Conservation (phyloP, 2,329 filamentous ascomycete genomes). For the Xylariaceae sp. region DNA sequence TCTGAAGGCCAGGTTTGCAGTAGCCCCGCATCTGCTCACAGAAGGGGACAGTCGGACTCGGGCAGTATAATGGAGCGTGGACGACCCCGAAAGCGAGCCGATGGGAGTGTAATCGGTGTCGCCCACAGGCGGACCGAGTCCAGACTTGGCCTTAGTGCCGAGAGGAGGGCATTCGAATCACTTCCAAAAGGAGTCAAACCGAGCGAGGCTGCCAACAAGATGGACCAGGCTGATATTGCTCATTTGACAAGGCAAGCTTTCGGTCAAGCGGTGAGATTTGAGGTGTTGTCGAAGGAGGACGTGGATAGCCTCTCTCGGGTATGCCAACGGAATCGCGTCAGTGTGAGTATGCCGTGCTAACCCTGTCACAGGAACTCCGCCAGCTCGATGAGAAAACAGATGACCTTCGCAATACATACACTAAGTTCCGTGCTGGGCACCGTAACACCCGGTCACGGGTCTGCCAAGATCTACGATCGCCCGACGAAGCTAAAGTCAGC, state of each 20-base stretch:
- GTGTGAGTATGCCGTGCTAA: conserved; percentile 1
- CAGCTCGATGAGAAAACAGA: conserved; percentile 73
- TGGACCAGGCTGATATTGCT: conserved; percentile 45
- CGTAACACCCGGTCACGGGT: conserved; percentile 72
- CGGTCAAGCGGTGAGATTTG: conserved; percentile 57
- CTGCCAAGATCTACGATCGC: conserved; percentile 69
- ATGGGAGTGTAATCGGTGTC: conserved; percentile 34
- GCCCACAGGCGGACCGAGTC: conserved; percentile 36
- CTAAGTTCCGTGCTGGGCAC: conserved; percentile 66
- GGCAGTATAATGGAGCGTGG: conserved; percentile 57
- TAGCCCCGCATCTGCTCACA: conserved; percentile 34
- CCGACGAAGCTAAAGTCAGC: conserved; percentile 65
- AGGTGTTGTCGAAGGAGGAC: conserved; percentile 57
- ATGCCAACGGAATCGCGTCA: conserved; percentile 19
- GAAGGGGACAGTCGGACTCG: conserved; percentile 51
- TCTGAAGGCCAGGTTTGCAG: conserved; percentile 21
- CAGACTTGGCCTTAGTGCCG: conserved; percentile 44
- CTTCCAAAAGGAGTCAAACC: conserved; percentile 55
- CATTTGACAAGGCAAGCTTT: conserved; percentile 55
- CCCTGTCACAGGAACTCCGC: conserved; percentile 55
- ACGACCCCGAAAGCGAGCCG: conserved; percentile 50
- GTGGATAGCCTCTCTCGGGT: conserved; percentile 62
- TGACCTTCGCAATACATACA: conserved; percentile 72
- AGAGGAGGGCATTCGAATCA: conserved; percentile 53
- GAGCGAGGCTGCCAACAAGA: conserved; percentile 43